Conservation (phyloP, 2,329 filamentous ascomycete species). For the Fusarium veterinarium region DNA sequence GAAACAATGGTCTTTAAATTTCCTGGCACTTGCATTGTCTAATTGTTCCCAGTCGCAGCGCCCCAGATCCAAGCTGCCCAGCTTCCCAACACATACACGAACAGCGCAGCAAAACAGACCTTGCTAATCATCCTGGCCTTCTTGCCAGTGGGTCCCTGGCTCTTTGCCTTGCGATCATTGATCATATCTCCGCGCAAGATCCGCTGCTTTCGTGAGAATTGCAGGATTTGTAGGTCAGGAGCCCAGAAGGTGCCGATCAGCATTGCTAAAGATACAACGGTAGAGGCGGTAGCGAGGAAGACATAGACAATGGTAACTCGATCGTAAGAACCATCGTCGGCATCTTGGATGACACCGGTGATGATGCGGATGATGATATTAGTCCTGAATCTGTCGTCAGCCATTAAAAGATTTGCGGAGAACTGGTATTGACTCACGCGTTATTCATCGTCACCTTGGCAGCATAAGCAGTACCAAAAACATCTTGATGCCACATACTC, state of each 20-base stretch:
- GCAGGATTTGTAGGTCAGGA: neutral
- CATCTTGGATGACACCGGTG: neutral
- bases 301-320: neutral
- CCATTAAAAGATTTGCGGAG: too few relatives aligned
- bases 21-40: neutral
- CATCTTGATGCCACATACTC: neutral
- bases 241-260: neutral
- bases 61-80: neutral
- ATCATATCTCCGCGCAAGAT: neutral
- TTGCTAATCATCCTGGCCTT: neutral
- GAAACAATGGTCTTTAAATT: fast-evolving
- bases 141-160: fast-evolving
- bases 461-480: neutral
- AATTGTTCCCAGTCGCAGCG: neutral
- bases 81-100: neutral
- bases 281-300: neutral
- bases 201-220: neutral
- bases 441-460: neutral
- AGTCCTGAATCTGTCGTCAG: neutral
- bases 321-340: neutral
- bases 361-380: neutral
- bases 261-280: neutral
- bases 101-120: neutral
- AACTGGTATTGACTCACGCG: neutral
- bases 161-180: neutral